Evolutionary conservation across 306 rosid species (phyloP).

Genomic region (Sophora flavescens): DNA sequence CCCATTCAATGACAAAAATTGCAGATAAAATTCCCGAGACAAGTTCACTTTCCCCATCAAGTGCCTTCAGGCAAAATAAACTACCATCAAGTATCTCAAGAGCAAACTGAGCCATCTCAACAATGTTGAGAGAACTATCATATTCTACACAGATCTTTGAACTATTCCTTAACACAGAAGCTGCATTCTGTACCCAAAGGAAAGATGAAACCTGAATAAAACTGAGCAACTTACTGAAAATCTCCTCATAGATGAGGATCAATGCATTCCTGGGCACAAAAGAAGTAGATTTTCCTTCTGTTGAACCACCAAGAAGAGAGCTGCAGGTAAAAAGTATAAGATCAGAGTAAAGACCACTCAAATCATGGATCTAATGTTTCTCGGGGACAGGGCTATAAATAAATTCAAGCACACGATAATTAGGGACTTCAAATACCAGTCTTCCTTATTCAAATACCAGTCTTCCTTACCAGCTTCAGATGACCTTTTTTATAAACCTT

Average conservation of each 20-base stretch:
- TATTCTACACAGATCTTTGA: conserved; percentile 49
- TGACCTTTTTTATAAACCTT: conserved; percentile 14
- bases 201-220: conserved; percentile 73
- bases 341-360: conserved; percentile 38
- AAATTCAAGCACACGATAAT: conserved; percentile 32
- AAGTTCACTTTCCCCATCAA: conserved; percentile 66
- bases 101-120: conserved; percentile 72
- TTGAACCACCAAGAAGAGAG: conserved; percentile 82
- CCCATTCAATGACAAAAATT: conserved; percentile 78
- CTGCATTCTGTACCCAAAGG: conserved; percentile 70
- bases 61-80: conserved; percentile 69
- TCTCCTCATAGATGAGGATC: conserved; percentile 69
- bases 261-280: conserved; percentile 72
- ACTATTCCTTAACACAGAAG: conserved; percentile 60
- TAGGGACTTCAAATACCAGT: conserved; percentile 2
- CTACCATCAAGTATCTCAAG: conserved; percentile 83
- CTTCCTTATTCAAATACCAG: conserved; percentile 6
- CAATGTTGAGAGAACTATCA: conserved; percentile 54
- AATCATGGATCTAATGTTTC: conserved; percentile 30
- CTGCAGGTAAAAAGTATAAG: conserved; percentile 59
- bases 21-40: conserved; percentile 77
- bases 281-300: conserved; percentile 54
- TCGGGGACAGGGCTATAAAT: conserved; percentile 28
- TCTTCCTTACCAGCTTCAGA: conserved; percentile 25
- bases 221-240: conserved; percentile 69